These are phyloP conservation scores for Cruciata laevipes DNA, from an alignment of 257 asterid species.

Conservation along the genomic window DNA sequence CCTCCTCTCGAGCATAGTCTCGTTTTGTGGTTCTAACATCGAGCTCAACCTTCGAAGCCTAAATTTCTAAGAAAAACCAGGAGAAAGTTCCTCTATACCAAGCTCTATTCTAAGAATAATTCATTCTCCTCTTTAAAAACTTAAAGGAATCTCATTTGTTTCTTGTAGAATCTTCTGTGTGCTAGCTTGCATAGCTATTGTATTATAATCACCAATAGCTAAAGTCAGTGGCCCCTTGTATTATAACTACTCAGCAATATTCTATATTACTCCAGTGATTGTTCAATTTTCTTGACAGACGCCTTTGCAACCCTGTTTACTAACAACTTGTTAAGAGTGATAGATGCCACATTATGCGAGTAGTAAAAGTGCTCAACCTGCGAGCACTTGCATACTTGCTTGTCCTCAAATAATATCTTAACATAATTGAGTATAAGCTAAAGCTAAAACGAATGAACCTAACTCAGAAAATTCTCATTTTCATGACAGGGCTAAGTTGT, in stretches of 20 bases:
- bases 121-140: too few relatives aligned
- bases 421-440: neutral
- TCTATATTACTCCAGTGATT: too few relatives aligned
- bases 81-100: too few relatives aligned
- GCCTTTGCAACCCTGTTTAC: too few relatives aligned
- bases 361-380: neutral
- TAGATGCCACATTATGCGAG: neutral
- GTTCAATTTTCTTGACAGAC: too few relatives aligned
- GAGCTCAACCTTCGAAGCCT: too few relatives aligned
- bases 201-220: neutral
- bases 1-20: too few relatives aligned
- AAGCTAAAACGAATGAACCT: neutral
- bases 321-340: neutral
- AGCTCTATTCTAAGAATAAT: too few relatives aligned
- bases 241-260: too few relatives aligned
- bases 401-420: neutral
- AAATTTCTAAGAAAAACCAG: too few relatives aligned
- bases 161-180: neutral
- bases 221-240: neutral
- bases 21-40: too few relatives aligned
- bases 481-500: neutral
- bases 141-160: too few relatives aligned
- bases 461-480: neutral
- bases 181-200: neutral
- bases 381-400: neutral